Percentiles rank a stretch among this genome's conserved stretches.
These are phyloP conservation scores for Starmerella kuoi DNA, from an alignment of 805 yeast species.

Conservation along the genomic window DNA sequence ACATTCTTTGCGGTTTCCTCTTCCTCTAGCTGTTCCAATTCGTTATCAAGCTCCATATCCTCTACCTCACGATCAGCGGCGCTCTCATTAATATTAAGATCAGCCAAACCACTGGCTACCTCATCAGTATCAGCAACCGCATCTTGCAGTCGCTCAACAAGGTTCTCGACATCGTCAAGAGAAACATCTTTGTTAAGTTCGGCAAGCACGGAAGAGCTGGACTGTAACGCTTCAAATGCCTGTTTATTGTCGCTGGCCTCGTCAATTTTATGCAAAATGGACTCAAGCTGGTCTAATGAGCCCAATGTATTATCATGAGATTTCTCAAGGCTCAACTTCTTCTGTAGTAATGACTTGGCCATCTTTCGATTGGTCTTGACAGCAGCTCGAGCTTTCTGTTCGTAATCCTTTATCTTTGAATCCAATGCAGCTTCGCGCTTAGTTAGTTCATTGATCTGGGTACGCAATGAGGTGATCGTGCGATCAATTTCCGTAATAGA, in stretches of 20 bases:
- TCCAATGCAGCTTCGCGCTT: constrained; percentile 20
- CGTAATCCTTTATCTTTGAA: constrained; percentile 18
- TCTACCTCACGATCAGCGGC: constrained; percentile 19
- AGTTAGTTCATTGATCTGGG: constrained; percentile 17
- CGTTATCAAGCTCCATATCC: constrained; percentile 32
- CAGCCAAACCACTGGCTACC: constrained; percentile 30
- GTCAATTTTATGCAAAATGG: constrained; percentile 34
- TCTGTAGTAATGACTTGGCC: constrained; percentile 15
- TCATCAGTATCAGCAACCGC: constrained; percentile 31
- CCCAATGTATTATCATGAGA: constrained; percentile 14
- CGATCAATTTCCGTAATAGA: constrained; percentile 12
- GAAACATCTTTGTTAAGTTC: constrained; percentile 31
- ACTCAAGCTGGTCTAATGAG: constrained; percentile 31
- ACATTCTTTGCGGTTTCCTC: constrained; percentile 16
- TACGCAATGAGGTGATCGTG: constrained; percentile 12
- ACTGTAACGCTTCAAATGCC: constrained; percentile 31
- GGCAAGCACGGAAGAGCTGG: constrained; percentile 30
- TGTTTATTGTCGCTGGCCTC: constrained; percentile 34
- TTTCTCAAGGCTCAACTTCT: constrained; percentile 22
- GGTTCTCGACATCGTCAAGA: constrained; percentile 35
- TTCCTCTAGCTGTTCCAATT: constrained; percentile 30
- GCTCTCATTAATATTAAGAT: constrained; percentile 23
- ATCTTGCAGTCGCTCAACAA: constrained; percentile 34
- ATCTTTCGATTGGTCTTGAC: constrained; percentile 14
- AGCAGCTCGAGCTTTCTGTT: constrained; percentile 19